phyloP scores from a whole-genome alignment of 2,329 filamentous ascomycete genomes.

The Penicillium frequentans region DNA sequence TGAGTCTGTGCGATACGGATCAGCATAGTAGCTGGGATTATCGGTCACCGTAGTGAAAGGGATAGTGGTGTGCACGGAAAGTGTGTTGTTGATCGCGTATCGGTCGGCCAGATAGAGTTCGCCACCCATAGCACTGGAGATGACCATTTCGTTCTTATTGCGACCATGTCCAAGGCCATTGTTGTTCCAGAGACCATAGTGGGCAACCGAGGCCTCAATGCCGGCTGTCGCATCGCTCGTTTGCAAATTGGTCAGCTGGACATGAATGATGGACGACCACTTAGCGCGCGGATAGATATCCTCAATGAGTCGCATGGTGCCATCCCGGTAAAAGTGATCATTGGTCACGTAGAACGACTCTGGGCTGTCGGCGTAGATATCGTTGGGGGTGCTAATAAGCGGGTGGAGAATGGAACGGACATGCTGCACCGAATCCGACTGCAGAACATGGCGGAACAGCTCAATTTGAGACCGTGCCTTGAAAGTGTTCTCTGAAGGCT shows the following conservation, averaged over 20 bases:
- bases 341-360: conserved; percentile 60
- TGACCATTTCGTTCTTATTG: conserved; percentile 32
- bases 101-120: conserved; percentile 44
- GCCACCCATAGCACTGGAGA: conserved; percentile 47
- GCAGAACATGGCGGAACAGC: conserved; percentile 56
- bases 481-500: conserved; percentile 23
- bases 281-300: conserved; percentile 41
- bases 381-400: conserved; percentile 59
- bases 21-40: conserved; percentile 60
- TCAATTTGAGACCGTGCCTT: conserved; percentile 57
- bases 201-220: conserved; percentile 46
- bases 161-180: conserved; percentile 58
- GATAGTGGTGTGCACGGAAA: conserved; percentile 47
- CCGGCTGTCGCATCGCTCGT: conserved; percentile 30
- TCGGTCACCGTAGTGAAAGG: conserved; percentile 51
- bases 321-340: conserved; percentile 57
- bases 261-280: conserved; percentile 54
- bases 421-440: conserved; percentile 44
- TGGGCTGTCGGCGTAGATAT: conserved; percentile 52
- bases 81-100: conserved; percentile 27
- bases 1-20: conserved; percentile 48
- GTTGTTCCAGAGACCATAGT: conserved; percentile 51
- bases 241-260: conserved; percentile 37
- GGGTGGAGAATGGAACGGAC: conserved; percentile 56
- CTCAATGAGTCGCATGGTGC: conserved; percentile 50